Conservation (phyloP, 148 eudicot species). For the Chenopodium berlandieri region DNA sequence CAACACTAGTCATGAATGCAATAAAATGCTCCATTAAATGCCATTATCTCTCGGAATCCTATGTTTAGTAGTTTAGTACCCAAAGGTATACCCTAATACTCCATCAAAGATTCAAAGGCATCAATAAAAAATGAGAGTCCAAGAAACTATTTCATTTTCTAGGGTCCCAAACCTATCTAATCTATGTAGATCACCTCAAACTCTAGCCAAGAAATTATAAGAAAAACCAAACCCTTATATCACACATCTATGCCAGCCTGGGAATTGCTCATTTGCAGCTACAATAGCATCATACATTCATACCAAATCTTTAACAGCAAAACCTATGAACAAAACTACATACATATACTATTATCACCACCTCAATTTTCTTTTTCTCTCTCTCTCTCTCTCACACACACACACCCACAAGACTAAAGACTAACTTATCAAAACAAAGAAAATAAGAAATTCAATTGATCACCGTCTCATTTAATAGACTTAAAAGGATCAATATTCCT, state of each 20-base stretch:
- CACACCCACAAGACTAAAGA: too few relatives aligned
- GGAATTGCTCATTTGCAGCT: background rate
- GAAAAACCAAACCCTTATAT: background rate
- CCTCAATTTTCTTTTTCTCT: too few relatives aligned
- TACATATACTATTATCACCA: background rate
- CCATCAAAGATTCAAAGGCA: background rate
- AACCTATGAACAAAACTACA: background rate
- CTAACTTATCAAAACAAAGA: too few relatives aligned
- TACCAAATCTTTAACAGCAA: background rate
- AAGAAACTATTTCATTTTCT: background rate
- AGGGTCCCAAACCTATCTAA: background rate
- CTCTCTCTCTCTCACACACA: too few relatives aligned
- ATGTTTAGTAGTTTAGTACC: slow-evolving; percentile 4
- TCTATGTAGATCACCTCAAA: background rate
- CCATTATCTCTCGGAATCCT: slow-evolving; percentile 2
- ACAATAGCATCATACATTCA: background rate
- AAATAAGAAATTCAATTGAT: too few relatives aligned
- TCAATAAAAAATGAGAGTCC: background rate
- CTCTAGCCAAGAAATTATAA: background rate
- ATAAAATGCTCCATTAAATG: slow-evolving; percentile 3
- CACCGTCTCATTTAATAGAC: background rate
- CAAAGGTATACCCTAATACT: background rate
- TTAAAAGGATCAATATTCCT: background rate
- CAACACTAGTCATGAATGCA: background rate
- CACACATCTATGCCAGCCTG: background rate